These are phyloP conservation scores for Blastobotrys muscicola DNA, from an alignment of 805 yeast genomes.

Conservation along the genomic window DNA sequence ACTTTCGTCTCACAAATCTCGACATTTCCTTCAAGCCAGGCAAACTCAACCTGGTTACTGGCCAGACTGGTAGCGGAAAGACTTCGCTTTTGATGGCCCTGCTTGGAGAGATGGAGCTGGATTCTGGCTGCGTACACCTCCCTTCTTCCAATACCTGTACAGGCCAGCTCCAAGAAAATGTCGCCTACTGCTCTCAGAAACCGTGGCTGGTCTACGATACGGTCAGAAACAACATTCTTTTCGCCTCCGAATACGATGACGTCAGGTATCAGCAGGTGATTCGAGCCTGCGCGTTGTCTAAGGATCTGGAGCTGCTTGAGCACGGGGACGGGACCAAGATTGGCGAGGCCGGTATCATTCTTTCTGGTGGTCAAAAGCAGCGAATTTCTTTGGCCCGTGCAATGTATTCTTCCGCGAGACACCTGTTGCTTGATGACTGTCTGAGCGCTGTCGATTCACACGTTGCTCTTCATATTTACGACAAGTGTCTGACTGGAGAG, in stretches of 20 bases:
- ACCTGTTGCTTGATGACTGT: constrained; percentile 83
- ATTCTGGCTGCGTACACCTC: constrained; percentile 52
- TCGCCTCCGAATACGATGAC: constrained; percentile 57
- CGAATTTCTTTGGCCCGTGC: constrained; percentile 95
- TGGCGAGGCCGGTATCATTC: constrained; percentile 93
- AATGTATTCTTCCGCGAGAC: constrained; percentile 72
- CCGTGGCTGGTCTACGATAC: constrained; percentile 89
- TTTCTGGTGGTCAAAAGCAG: constrained; percentile 97
- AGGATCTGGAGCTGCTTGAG: constrained; percentile 73
- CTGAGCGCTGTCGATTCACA: constrained; percentile 94
- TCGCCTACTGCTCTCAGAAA: constrained; percentile 85
- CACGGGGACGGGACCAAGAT: constrained; percentile 89
- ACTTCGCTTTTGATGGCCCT: constrained; percentile 74
- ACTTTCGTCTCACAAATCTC: constrained; percentile 61
- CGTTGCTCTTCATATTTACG: constrained; percentile 87
- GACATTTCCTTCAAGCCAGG: constrained; percentile 56
- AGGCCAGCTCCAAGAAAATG: constrained; percentile 42
- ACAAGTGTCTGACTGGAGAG: constrained; percentile 80
- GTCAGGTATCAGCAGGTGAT: constrained; percentile 65
- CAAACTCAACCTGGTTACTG: constrained; percentile 67
- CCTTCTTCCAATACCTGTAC: too few relatives aligned
- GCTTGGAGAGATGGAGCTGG: constrained; percentile 66
- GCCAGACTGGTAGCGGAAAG: constrained; percentile 86
- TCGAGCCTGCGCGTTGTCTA: constrained; percentile 72
- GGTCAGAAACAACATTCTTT: constrained; percentile 65